Percentiles rank a stretch among this genome's conserved stretches.
phyloP scores from a whole-genome alignment of 1,284 basidiomycete species.

The Leccinum variabile region DNA sequence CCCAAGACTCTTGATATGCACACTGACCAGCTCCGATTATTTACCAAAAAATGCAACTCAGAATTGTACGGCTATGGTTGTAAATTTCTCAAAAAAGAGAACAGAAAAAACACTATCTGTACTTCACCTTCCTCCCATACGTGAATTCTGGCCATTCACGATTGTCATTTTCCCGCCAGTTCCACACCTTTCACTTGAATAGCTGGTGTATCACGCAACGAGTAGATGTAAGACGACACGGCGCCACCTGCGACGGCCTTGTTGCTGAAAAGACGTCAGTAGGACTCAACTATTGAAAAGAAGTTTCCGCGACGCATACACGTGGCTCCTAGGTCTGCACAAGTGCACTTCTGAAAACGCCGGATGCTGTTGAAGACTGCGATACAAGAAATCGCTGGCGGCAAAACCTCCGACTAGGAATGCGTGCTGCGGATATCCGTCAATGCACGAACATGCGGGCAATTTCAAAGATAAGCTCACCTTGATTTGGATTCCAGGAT shows the following conservation, averaged over 20 bases:
- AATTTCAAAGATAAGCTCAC: conserved; percentile 18
- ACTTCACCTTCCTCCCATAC: too few species aligned
- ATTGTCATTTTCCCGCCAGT: too few species aligned
- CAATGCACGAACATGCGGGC: neutral
- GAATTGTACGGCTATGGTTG: too few species aligned
- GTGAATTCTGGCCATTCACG: too few species aligned
- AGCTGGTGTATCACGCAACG: conserved; percentile 26
- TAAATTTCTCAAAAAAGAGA: too few species aligned
- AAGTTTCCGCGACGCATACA: conserved; percentile 31
- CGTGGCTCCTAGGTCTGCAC: conserved; percentile 39
- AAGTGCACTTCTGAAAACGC: conserved; percentile 31
- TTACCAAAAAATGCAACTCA: too few species aligned
- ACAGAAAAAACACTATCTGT: too few species aligned
- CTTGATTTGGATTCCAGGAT: conserved; percentile 30
- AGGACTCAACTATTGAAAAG: neutral
- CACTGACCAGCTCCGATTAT: too few species aligned
- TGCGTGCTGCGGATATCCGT: conserved; percentile 6
- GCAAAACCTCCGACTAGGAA: conserved; percentile 49
- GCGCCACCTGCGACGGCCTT: conserved; percentile 59
- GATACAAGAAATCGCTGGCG: conserved; percentile 49
- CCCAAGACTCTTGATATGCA: too few species aligned
- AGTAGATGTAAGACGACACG: conserved; percentile 49
- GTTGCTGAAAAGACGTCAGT: conserved; percentile 38
- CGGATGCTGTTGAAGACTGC: conserved; percentile 36
- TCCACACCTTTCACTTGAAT: too few species aligned